phyloP scores from a whole-genome alignment of 208 protist genomes.

The Leishmania lainsoni region DNA sequence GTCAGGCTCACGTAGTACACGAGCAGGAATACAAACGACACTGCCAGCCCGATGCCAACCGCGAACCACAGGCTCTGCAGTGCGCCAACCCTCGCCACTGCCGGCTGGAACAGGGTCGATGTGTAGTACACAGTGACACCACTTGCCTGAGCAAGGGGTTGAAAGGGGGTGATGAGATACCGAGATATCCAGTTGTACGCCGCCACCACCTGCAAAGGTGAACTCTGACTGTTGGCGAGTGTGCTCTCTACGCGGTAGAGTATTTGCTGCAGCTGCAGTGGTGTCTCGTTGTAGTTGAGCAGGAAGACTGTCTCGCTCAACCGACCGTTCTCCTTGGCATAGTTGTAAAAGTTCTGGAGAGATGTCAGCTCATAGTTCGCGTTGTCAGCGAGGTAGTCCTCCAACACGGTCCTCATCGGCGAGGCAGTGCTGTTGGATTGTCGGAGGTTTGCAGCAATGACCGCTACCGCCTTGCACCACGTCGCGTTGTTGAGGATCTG shows the following conservation, averaged over 20 bases:
- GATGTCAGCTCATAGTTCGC: neutral
- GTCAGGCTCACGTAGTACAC: conserved; percentile 47
- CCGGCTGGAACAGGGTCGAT: conserved; percentile 28
- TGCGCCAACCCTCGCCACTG: conserved; percentile 32
- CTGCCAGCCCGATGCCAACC: conserved; percentile 45
- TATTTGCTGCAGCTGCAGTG: conserved; percentile 18
- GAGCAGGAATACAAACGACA: conserved; percentile 40
- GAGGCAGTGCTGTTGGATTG: conserved; percentile 3
- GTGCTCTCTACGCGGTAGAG: conserved; percentile 23
- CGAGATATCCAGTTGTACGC: conserved; percentile 27
- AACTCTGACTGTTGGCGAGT: conserved; percentile 15
- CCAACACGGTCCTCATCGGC: conserved; percentile 23
- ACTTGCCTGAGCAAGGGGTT: neutral
- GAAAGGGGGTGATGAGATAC: conserved; percentile 2
- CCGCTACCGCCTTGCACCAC: conserved; percentile 14
- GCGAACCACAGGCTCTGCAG: conserved; percentile 48
- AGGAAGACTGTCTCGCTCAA: conserved; percentile 35
- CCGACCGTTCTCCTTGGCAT: conserved; percentile 20
- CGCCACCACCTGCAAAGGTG: conserved; percentile 1
- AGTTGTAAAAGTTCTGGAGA: conserved; percentile 30
- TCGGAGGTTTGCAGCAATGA: conserved; percentile 6
- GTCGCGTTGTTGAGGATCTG: neutral
- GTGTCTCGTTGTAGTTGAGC: neutral
- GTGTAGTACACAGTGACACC: conserved; percentile 25
- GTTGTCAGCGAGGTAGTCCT: conserved; percentile 31